Base-by-base conservation (phyloP, 108 stramenopile species). In the Nitzschia sp. region DNA sequence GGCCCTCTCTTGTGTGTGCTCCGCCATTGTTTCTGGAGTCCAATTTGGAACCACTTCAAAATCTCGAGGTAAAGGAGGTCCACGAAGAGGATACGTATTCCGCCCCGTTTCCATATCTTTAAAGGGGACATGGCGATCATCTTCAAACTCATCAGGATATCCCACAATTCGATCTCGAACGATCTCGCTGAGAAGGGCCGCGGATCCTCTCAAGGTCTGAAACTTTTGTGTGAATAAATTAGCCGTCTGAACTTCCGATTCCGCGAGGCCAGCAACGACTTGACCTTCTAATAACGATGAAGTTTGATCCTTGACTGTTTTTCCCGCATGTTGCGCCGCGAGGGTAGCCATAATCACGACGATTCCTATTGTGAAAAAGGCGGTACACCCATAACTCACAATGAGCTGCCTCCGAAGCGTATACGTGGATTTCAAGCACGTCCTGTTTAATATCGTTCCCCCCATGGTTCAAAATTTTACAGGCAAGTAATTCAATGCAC, bases 331-430 rank as follows among this genome's bases (percentile, higher is more conserved):
- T 13, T 38, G 31, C 3, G 75, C 45, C 2, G 63, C 45, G 16
- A 83, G 29, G 30, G 66, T 78, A 1, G 81, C 69, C 25, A 77
- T 41, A 2, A 78, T 17, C 0, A 83, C 77, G 11, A 84, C 71
- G 2, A 78, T 15, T 3, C 65, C n/a, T 22, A 80, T 71, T 3
- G 81, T 64, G n/a, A 83, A 16, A 16, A 72, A 57, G 15, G 70
- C 62, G 2, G 68, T 68, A 17, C 63, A 54, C 17, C 86, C 86
- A 71, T 80, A 88, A 11, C 76, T 67, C 19, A 76, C 31, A 4
- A 88, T 36, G 67, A 88, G 53, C 38, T 88, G 86, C 17, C 58
- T 48, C 28, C 86, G 69, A 23, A 88, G 64, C 19, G 86, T 73
- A 59, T 80, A 82, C 15, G 63, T 48, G 13, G 81, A 69, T 30